Conservation (phyloP, 148 eudicot species). For the Bassia scoparia region DNA sequence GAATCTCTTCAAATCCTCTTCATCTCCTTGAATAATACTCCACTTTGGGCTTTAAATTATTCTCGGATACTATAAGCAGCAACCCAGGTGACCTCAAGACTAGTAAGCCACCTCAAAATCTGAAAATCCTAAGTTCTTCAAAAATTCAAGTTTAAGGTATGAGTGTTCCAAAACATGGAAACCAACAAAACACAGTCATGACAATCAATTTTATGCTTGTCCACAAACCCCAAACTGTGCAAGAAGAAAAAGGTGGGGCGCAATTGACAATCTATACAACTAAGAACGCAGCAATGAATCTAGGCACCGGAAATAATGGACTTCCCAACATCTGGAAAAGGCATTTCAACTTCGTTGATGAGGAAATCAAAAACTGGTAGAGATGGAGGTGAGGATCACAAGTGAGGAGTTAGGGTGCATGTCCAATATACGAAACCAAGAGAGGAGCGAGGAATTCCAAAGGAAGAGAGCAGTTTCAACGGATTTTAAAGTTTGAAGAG, state of each 20-base stretch:
- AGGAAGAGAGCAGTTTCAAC: conserved; percentile 54
- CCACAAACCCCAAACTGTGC: conserved; percentile 53
- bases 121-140: conserved; percentile 50
- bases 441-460: conserved; percentile 52
- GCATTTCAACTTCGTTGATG: conserved; percentile 45
- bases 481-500: conserved; percentile 46
- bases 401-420: conserved; percentile 74
- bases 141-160: conserved; percentile 47
- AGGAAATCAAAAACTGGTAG: conserved; percentile 61
- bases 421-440: conserved; percentile 69
- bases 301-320: conserved; percentile 59
- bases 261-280: conserved; percentile 50
- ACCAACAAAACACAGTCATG: conserved; percentile 59
- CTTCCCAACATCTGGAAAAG: conserved; percentile 43
- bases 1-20: conserved; percentile 62
- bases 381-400: conserved; percentile 55
- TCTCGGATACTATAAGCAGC: conserved; percentile 60
- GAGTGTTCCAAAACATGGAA: conserved; percentile 47
- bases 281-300: conserved; percentile 56
- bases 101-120: conserved; percentile 43
- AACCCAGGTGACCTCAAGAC: conserved; percentile 76
- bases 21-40: conserved; percentile 76
- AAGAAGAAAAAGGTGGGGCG: conserved; percentile 60
- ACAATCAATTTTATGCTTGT: conserved; percentile 31
- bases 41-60: conserved; percentile 61